phyloP scores from a whole-genome alignment of 139 green algal genomes.

The Chlorella sp. region DNA sequence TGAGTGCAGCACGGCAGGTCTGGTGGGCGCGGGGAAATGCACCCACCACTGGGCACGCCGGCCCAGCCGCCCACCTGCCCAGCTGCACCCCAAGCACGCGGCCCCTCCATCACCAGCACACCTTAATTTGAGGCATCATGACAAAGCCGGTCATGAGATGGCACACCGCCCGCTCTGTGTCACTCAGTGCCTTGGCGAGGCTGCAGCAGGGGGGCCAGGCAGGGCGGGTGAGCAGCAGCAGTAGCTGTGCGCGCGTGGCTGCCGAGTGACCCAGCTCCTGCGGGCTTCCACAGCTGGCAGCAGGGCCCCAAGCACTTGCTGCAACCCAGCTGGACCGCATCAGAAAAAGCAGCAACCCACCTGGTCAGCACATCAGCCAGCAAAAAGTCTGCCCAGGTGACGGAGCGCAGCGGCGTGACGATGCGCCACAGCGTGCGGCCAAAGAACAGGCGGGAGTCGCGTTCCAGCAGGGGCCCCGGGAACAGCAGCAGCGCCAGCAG shows the following conservation, averaged over 20 bases:
- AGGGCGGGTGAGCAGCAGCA: no score
- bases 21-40: no score
- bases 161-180: slow-evolving; percentile 77
- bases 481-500: slow-evolving; percentile 53
- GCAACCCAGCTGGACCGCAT: no score
- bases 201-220: neutral
- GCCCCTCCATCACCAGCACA: neutral
- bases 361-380: slow-evolving; percentile 94
- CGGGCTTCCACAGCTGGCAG: no score
- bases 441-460: slow-evolving; percentile 67
- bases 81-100: neutral
- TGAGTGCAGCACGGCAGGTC: no score
- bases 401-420: slow-evolving; percentile 68
- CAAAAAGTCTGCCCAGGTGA: slow-evolving; percentile 95
- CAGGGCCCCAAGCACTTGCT: no score
- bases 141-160: slow-evolving; percentile 54
- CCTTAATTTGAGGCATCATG: slow-evolving; percentile 49
- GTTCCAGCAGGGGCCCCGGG: slow-evolving; percentile 42
- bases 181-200: slow-evolving; percentile 83
- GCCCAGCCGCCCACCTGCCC: neutral
- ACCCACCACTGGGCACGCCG: neutral
- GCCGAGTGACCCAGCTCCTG: no score
- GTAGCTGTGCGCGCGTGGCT: no score
- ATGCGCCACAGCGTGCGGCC: slow-evolving; percentile 62
- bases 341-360: no score